phyloP scores from a whole-genome alignment of 345 rosid genomes.

The Gossypium sturtianum region DNA sequence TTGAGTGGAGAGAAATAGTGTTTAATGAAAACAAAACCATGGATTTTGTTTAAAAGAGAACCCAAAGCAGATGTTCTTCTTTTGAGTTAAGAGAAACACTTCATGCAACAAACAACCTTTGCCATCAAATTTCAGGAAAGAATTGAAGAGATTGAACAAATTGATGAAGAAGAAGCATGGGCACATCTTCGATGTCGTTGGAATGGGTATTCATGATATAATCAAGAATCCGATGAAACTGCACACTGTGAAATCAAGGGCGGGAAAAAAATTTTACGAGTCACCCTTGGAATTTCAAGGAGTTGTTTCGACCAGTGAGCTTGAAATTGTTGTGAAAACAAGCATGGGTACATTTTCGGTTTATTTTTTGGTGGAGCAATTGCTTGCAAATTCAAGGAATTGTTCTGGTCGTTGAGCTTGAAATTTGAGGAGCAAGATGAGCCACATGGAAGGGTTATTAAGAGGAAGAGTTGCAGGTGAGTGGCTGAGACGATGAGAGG shows the following conservation, averaged over 20 bases:
- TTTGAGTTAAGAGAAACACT: conserved; percentile 21
- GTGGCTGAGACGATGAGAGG: not conserved
- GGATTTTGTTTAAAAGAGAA: no score
- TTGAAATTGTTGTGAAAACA: no score
- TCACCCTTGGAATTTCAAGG: not conserved
- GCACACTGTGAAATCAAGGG: no score
- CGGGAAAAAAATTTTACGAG: no score
- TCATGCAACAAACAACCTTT: conserved; percentile 45
- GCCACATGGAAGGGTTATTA: not conserved
- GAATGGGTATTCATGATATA: not conserved
- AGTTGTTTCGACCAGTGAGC: no score
- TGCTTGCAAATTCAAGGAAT: not conserved
- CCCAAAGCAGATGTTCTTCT: no score
- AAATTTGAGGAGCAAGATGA: not conserved
- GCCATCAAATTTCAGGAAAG: conserved; percentile 18
- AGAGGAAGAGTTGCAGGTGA: not conserved
- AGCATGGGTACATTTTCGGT: not conserved
- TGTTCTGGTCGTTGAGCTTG: not conserved
- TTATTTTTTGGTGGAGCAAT: not conserved
- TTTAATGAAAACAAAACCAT: no score
- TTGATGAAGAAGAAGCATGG: conserved; percentile 67
- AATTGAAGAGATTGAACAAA: conserved; percentile 22
- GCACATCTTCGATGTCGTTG: conserved; percentile 24
- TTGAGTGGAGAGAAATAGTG: no score
- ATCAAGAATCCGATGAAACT: not conserved